These are phyloP conservation scores for Dryadomyces quercivorus DNA, from an alignment of 2,329 filamentous ascomycete species.

Conservation along the genomic window DNA sequence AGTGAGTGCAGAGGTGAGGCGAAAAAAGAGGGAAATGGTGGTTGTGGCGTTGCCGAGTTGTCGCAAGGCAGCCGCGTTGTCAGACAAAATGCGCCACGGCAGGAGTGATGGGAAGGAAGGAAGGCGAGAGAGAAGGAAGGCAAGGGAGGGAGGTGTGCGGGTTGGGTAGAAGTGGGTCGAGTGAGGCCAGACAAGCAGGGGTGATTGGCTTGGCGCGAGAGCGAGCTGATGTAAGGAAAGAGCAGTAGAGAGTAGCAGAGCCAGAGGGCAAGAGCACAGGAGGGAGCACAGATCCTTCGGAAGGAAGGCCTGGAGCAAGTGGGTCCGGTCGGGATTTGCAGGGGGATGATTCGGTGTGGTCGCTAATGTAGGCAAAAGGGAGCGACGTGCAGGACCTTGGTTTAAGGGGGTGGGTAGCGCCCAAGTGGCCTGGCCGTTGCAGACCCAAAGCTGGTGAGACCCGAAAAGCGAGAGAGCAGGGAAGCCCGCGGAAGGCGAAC, in stretches of 20 bases:
- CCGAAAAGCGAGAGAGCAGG: not conserved
- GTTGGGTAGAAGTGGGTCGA: not conserved
- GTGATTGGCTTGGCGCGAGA: slow-evolving; percentile 6
- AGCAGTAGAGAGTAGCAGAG: not conserved
- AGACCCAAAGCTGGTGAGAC: not conserved
- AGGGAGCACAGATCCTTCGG: not conserved
- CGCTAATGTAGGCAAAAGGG: slow-evolving; percentile 8
- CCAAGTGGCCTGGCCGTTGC: not conserved
- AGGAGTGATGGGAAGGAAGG: slow-evolving; percentile 1
- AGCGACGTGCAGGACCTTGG: not conserved
- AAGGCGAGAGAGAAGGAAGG: not conserved
- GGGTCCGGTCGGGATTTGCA: slow-evolving; percentile 6
- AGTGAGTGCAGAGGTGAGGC: not conserved
- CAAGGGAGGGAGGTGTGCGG: not conserved
- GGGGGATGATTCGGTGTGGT: not conserved
- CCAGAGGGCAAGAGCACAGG: not conserved
- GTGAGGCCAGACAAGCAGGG: slow-evolving; percentile 3
- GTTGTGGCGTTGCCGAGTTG: slow-evolving; percentile 6
- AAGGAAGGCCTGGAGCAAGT: slow-evolving; percentile 2
- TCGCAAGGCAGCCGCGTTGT: slow-evolving; percentile 13
- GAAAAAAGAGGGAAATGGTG: slow-evolving; percentile 3
- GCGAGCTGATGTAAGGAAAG: slow-evolving; percentile 13
- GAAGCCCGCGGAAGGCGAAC: not conserved
- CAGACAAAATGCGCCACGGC: slow-evolving; percentile 7
- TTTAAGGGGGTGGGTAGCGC: slow-evolving; percentile 1